Evolutionary conservation across 768 basidiomycete genomes (phyloP).

Genomic region (Suillus americanus): DNA sequence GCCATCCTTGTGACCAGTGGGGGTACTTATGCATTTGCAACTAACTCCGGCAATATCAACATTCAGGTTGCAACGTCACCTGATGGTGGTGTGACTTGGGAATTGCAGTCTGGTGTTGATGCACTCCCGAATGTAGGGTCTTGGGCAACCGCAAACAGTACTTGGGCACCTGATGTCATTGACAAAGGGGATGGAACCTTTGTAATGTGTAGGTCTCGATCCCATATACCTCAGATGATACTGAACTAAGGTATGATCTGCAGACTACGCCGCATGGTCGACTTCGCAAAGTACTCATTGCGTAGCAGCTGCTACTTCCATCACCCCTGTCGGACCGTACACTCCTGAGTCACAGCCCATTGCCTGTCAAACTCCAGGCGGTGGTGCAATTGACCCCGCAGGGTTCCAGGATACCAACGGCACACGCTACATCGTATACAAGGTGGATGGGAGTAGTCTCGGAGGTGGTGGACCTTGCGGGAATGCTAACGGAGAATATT

Average conservation of each 20-base stretch:
- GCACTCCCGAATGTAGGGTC: constrained; percentile 24
- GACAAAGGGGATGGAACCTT: constrained; percentile 13
- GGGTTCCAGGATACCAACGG: constrained; percentile 28
- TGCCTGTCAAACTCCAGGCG: constrained; percentile 22
- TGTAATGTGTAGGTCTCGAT: constrained; percentile 19
- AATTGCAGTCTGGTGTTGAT: constrained; percentile 13
- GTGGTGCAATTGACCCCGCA: constrained; percentile 30
- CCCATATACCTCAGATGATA: not conserved
- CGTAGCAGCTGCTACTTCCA: constrained; percentile 28
- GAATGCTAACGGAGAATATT: constrained; percentile 19
- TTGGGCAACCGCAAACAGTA: constrained; percentile 18
- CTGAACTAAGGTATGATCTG: not conserved
- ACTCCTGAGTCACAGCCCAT: constrained; percentile 21
- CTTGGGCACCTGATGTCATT: constrained; percentile 25
- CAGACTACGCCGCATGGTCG: constrained; percentile 17
- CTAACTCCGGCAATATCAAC: constrained; percentile 19
- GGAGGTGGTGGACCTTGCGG: constrained; percentile 28
- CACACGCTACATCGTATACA: constrained; percentile 24
- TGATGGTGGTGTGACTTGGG: constrained; percentile 21
- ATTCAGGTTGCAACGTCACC: constrained; percentile 24
- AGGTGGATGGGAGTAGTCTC: constrained; percentile 29
- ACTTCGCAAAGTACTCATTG: constrained; percentile 21
- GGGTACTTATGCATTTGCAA: constrained; percentile 21
- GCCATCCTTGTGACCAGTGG: constrained; percentile 12
- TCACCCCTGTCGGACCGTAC: constrained; percentile 25